Percentiles rank a stretch among this genome's conserved stretches.
These are phyloP conservation scores for Centrapalus pauciflorus DNA, from an alignment of 129 eudicot genomes.

Conservation along the genomic window DNA sequence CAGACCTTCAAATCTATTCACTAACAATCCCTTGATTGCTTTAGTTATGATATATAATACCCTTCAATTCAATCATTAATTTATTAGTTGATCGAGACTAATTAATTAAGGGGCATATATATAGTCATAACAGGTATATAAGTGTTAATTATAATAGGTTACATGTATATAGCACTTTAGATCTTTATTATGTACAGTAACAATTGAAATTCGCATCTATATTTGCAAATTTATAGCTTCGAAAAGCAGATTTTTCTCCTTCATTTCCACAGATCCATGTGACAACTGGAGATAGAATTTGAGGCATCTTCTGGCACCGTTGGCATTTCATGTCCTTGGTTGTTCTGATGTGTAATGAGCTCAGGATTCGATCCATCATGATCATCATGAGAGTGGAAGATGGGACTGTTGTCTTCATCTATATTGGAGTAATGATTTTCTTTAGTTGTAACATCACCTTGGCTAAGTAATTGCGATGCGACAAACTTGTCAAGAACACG, in stretches of 20 bases:
- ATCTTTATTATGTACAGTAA: constrained; percentile 30
- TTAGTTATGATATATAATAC: constrained; percentile 14
- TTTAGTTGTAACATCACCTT: constrained; percentile 50
- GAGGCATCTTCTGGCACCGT: constrained; percentile 50
- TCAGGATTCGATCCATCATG: constrained; percentile 27
- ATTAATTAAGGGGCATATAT: constrained; percentile 20
- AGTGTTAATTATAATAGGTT: constrained; percentile 27
- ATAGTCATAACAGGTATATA: constrained; percentile 52
- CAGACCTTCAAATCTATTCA: constrained; percentile 11
- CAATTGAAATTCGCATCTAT: constrained; percentile 19
- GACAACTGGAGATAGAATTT: constrained; percentile 60
- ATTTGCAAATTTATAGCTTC: constrained; percentile 8
- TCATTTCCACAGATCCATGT: constrained; percentile 79
- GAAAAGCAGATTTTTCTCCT: not conserved
- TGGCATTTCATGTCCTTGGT: constrained; percentile 32
- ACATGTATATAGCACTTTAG: constrained; percentile 25
- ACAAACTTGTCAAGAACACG: constrained; percentile 95
- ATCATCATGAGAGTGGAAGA: constrained; percentile 19
- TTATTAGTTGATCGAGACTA: constrained; percentile 31
- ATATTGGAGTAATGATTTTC: constrained; percentile 33
- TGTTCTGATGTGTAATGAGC: constrained; percentile 32
- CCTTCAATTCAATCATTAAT: constrained; percentile 15
- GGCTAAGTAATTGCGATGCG: constrained; percentile 84
- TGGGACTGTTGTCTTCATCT: constrained; percentile 17
- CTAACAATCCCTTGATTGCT: constrained; percentile 23